Evolutionary conservation across 306 rosid species (phyloP), one percentile per base, ranked within the genome.

Genomic region (Rubus idaeus): DNA sequence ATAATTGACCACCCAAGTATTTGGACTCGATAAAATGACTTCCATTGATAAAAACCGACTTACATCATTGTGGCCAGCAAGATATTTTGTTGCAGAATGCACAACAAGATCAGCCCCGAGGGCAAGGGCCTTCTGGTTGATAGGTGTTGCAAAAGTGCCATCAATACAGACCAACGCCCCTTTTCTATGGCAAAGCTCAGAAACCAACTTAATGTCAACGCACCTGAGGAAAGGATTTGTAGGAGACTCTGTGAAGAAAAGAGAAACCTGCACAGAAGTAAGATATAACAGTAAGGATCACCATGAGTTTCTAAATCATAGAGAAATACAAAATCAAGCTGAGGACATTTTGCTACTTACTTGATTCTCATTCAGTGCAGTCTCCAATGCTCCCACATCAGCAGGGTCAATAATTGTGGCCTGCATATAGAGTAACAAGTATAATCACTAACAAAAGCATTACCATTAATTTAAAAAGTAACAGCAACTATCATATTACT

Each of bases 151-250:
- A 88, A 94, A 94, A 68, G 98, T 94, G 78, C 98, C 96, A 77
- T 94, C 98, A 47, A 94, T 86, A 76, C 97, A 92, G 70, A 94
- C 96, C 89, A 94, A 66, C 44, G 95, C 93, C 74, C 98, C 97
- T 44, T 89, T 83, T 64, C 49, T 86, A 77, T 87, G 98, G 78
- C 98, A 94, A 75, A 94, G 89, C 74, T 94, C 97, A 47, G 97
- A 90, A 83, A 94, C 98, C 77, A 80, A 87, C 88, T 94, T 88
- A 77, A 94, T 89, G 76, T 94, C 97, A 75, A 94, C 97, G 26
- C 98, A 94, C 88, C 98, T 85, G 57, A 94, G 90, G 86, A 89
- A 94, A 30, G 98, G 98, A 84, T 94, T 94, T 64, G 98, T 94
- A 46, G 98, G 98, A 79, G 98, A 94, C 82, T 94, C 98, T 0